Evolutionary conservation across 2,329 filamentous ascomycete species (phyloP).

Genomic region (Geosmithia morbida): DNA sequence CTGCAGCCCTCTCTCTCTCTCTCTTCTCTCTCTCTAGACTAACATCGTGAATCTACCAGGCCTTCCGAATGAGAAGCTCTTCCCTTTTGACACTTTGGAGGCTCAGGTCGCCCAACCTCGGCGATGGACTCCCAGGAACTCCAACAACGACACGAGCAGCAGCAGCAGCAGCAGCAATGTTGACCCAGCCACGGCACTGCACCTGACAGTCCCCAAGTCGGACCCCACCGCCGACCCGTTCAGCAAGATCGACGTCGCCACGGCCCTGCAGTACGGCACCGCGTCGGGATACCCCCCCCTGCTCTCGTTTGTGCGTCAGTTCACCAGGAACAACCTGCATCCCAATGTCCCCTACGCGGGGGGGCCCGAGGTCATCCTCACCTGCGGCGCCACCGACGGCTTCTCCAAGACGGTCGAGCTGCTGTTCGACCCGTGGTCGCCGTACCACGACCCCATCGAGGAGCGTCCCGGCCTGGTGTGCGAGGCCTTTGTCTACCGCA

Average conservation of each 20-base stretch:
- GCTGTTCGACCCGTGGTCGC: conserved; percentile 62
- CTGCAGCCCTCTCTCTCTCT: no score
- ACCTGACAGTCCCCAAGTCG: conserved; percentile 59
- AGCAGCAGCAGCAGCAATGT: conserved; percentile 3
- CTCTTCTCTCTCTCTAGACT: neutral
- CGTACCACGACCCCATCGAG: conserved; percentile 48
- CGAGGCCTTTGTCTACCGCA: conserved; percentile 73
- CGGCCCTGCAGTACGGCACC: conserved; percentile 78
- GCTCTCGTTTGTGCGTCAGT: conserved; percentile 63
- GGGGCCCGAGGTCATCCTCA: conserved; percentile 66
- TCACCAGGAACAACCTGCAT: conserved; percentile 62
- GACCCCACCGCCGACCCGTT: conserved; percentile 41
- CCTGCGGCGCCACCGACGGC: conserved; percentile 74
- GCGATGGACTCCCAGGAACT: conserved; percentile 49
- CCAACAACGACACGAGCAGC: conserved; percentile 40
- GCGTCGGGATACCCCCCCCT: conserved; percentile 71
- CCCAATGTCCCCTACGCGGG: conserved; percentile 65
- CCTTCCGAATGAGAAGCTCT: conserved; percentile 67
- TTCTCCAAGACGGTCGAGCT: conserved; percentile 65
- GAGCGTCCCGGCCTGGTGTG: conserved; percentile 65
- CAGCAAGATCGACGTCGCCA: conserved; percentile 65
- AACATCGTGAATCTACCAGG: conserved; percentile 28
- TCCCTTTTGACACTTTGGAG: conserved; percentile 84
- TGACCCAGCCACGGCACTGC: conserved; percentile 21
- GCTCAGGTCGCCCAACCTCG: conserved; percentile 61